Conservation (phyloP, 257 asterid species). For the Gentiana macrophylla region DNA sequence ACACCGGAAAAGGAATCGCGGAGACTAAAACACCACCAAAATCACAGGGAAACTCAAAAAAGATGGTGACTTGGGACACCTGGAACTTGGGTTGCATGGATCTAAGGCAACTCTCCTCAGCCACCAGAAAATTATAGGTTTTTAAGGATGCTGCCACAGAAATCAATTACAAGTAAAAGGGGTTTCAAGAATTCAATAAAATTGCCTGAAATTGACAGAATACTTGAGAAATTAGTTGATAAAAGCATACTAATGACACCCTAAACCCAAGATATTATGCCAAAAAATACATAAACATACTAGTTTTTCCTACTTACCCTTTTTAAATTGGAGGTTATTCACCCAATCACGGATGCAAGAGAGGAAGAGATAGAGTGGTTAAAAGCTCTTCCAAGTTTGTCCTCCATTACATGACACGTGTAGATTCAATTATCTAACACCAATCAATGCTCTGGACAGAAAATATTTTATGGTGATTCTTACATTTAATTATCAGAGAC, state of each 20-base stretch:
- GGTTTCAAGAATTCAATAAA: conserved; percentile 15
- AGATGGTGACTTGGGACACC: conserved; percentile 47
- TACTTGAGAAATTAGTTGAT: conserved; percentile 8
- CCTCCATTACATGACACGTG: conserved; percentile 59
- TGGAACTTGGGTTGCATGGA: conserved; percentile 62
- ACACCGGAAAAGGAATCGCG: conserved; percentile 27
- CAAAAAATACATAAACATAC: conserved; percentile 12
- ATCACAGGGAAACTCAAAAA: conserved; percentile 54
- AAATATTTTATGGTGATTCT: conserved; percentile 15
- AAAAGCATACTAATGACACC: conserved; percentile 31
- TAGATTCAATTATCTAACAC: conserved; percentile 64
- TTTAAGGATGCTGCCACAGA: conserved; percentile 1
- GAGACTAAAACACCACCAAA: conserved; percentile 28
- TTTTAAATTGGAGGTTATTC: conserved; percentile 6
- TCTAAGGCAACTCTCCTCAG: conserved; percentile 53
- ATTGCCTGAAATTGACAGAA: conserved; percentile 13
- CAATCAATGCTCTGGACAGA: conserved; percentile 49
- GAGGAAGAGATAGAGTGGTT: conserved; percentile 16
- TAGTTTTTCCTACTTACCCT: conserved; percentile 10
- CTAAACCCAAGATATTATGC: conserved; percentile 14
- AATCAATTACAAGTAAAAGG: conserved; percentile 16
- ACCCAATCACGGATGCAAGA: neutral
- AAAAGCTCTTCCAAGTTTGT: conserved; percentile 29
- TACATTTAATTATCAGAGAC: conserved; percentile 6
- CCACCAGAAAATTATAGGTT: conserved; percentile 27